These are phyloP conservation scores for Thalassiosira exigua DNA, from an alignment of 352 stramenopile species.

Conservation along the genomic window DNA sequence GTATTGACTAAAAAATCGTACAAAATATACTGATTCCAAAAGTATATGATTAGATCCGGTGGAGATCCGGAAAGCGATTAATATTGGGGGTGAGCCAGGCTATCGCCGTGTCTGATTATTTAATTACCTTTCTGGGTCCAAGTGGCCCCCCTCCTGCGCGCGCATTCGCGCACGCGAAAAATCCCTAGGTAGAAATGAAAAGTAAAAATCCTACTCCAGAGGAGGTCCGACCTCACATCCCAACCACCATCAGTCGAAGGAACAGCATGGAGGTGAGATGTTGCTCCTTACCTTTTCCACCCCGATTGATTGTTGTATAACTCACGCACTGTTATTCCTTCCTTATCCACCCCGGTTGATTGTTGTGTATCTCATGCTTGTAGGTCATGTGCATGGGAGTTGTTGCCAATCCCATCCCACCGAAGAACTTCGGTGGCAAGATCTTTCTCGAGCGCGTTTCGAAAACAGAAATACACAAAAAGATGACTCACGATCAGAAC, in stretches of 20 bases:
- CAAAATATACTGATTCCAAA: too few species aligned
- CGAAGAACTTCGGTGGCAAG: slow-evolving; percentile 20
- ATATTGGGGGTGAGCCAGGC: too few species aligned
- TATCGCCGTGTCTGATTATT: too few species aligned
- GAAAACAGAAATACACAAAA: neutral
- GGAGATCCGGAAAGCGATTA: too few species aligned
- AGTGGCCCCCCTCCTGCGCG: too few species aligned
- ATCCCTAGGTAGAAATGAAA: too few species aligned
- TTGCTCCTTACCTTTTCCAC: neutral
- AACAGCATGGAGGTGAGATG: slow-evolving; percentile 8
- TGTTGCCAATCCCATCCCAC: slow-evolving; percentile 14
- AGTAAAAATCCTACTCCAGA: too few species aligned
- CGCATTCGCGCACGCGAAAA: too few species aligned
- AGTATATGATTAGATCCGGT: too few species aligned
- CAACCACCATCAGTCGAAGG: slow-evolving; percentile 2
- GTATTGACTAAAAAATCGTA: too few species aligned
- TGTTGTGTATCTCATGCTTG: neutral
- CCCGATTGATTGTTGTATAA: neutral
- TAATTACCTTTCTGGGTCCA: too few species aligned
- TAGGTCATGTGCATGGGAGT: slow-evolving; percentile 18
- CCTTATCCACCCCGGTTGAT: neutral
- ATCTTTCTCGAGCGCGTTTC: slow-evolving; percentile 17
- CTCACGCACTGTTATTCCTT: neutral
- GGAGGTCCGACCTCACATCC: neutral
- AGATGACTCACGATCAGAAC: slow-evolving; percentile 12